Evolutionary conservation across 805 yeast species (phyloP), one percentile per base, ranked within the genome.

Genomic region (Sugiyamaella lignohabitans): DNA sequence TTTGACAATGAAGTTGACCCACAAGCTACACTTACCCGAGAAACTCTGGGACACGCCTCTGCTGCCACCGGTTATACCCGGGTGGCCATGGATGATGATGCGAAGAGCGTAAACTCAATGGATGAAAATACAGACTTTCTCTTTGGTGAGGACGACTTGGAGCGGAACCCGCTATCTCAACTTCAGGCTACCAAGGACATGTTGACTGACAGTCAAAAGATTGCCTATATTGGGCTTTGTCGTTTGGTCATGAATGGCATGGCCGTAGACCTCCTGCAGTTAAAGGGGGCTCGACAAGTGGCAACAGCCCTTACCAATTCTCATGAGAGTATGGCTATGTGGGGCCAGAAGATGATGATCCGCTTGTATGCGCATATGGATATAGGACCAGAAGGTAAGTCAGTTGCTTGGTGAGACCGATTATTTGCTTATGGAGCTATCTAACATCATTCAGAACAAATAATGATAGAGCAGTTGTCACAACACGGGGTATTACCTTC

Each of bases 221-320:
- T 89, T 51, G 98, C 98, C 2, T 93, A 93, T 60, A 84, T 85
- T 4, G 98, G 96, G 0, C 72, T 91, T 6, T 80, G 84, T 5
- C 83, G 85, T 55, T 74, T 93, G 30, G 73, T 84, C 4, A 75
- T 82, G 44, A 85, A 84, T 20, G 85, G 84, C 18, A 79, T 88
- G 83, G 95, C 95, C 17, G 76, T 86, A 0, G 80, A 79, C n/a
- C 65, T 89, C 48, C 89, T 93, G 1, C 67, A 70, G 43, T 14
- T 49, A 2, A 74, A 70, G 18, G 76, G 73, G 6, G 61, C 76
- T 0, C 66, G 65, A 41, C 76, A 71, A 52, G 69, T 81, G 3
- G 76, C 85, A 18, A 79, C 76, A 53, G 70, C 76, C 52, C 63
- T 87, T 52, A 80, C 84, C 42, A 62, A 66, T 14, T 76, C 89